Evolutionary conservation across 2,329 filamentous ascomycete species (phyloP), one percentile per base, ranked within the genome.

Genomic region (Microcera coccophila): DNA sequence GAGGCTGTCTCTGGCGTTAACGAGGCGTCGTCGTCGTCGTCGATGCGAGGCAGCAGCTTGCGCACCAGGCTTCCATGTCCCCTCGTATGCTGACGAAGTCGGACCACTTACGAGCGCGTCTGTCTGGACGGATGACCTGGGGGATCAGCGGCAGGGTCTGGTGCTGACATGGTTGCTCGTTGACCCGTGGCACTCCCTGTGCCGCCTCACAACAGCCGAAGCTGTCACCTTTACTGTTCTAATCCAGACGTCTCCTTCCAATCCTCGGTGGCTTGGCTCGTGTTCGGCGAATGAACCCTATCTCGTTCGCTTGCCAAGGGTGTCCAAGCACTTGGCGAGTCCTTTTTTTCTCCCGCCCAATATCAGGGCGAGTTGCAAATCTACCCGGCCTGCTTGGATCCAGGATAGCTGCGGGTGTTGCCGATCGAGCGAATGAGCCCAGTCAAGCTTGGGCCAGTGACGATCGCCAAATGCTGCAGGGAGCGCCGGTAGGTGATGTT

Each of bases 391-490:
- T 9, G 24, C 14, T 14, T 14, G 24, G 29, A n/a, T 15, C 29
- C 29, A 32, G 29, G 49, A 58, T 55, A 43, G 36, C 37, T 44
- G 47, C 55, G 48, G 54, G 44, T 51, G 43, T 51, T 48, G 53
- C 55, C 49, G 49, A 42, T 41, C 41, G 36, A 45, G 41, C 46
- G 36, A 42, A 33, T 39, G 33, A 40, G 34, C 47, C 29, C 11
- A n/a, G n/a, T n/a, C n/a, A n/a, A n/a, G n/a, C n/a, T n/a, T n/a
- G n/a, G n/a, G n/a, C n/a, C n/a, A n/a, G n/a, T n/a, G n/a, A n/a
- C n/a, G 29, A 17, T 17, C 7, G 29, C 52, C 44, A 53, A 52
- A 43, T 50, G 45, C 42, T 42, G 44, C 42, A 33, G 22, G 49
- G 35, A 41, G 28, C 37, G 36, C 21, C 12, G 22, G 38, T 38